phyloP scores from a whole-genome alignment of 2,329 filamentous ascomycete genomes.

The Arthrinium puccinioides region DNA sequence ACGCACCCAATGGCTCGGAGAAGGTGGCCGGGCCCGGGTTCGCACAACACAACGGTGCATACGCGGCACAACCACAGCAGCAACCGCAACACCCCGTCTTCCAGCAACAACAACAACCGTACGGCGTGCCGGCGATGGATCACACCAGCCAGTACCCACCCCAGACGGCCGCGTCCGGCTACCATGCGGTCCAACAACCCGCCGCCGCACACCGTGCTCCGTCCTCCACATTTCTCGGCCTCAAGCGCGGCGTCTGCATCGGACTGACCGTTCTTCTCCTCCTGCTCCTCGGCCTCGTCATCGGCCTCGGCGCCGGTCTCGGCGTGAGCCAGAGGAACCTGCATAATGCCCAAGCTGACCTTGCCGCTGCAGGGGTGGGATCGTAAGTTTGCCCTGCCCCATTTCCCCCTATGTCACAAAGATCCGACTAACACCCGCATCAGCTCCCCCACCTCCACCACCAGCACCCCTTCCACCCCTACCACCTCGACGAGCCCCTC shows the following conservation, averaged over 20 bases:
- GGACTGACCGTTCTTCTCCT: constrained; percentile 7
- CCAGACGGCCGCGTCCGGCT: background rate
- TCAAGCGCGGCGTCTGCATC: constrained; percentile 13
- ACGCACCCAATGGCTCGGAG: too few species aligned
- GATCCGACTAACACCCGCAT: constrained; percentile 1
- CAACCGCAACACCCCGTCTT: background rate
- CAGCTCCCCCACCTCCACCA: background rate
- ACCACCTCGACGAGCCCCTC: constrained; percentile 4
- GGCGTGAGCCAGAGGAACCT: constrained; percentile 19
- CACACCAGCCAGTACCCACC: background rate
- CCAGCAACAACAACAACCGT: background rate
- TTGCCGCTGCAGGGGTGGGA: constrained; percentile 10
- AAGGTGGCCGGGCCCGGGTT: too few species aligned
- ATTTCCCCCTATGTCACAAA: background rate
- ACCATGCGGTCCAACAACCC: background rate
- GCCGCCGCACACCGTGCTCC: background rate
- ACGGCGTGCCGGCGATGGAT: background rate
- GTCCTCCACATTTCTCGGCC: constrained; percentile 3
- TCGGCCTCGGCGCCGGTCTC: constrained; percentile 20
- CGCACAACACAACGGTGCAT: too few species aligned
- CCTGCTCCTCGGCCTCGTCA: constrained; percentile 15
- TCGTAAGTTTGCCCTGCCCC: background rate
- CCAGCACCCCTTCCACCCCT: background rate
- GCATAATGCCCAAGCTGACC: constrained; percentile 10
- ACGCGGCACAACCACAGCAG: background rate